A percentile compares a stretch with the other conserved stretches of the same genome.
These are phyloP conservation scores for Dissophora globulifera DNA, from an alignment of 192 early-diverging fungal genomes.

Conservation along the genomic window DNA sequence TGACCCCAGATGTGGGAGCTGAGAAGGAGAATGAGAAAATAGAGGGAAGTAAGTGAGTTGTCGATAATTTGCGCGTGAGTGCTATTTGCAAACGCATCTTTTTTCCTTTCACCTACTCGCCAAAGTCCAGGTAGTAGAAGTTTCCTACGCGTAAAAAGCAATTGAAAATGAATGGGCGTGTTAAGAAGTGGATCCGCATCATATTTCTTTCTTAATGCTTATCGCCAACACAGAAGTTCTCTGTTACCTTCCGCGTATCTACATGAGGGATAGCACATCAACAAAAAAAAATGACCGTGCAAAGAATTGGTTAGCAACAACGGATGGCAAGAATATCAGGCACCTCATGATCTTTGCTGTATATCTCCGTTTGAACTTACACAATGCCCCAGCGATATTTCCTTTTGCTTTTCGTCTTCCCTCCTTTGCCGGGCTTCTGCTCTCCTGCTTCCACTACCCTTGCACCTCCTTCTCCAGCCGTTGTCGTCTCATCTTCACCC, in stretches of 20 bases:
- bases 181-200: no score
- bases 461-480: slow-evolving; percentile 4
- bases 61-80: neutral
- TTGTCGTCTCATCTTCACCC: no score
- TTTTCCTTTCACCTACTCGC: slow-evolving; percentile 52
- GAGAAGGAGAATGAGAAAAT: neutral
- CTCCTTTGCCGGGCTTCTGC: neutral
- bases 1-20: slow-evolving; percentile 51
- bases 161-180: neutral
- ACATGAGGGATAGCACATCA: neutral
- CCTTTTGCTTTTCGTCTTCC: neutral
- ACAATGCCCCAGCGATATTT: neutral
- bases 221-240: no score
- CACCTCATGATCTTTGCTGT: no score
- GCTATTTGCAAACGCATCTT: no score
- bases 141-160: slow-evolving; percentile 12
- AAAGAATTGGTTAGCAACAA: no score
- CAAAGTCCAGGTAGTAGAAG: slow-evolving; percentile 50
- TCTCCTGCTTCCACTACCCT: neutral
- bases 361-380: no score
- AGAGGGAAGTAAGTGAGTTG: neutral
- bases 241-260: slow-evolving; percentile 45
- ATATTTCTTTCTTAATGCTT: no score
- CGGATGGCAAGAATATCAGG: no score
- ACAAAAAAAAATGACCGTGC: no score